Conservation (phyloP, 2,329 filamentous ascomycete species). For the Ophiobolus disseminans region DNA sequence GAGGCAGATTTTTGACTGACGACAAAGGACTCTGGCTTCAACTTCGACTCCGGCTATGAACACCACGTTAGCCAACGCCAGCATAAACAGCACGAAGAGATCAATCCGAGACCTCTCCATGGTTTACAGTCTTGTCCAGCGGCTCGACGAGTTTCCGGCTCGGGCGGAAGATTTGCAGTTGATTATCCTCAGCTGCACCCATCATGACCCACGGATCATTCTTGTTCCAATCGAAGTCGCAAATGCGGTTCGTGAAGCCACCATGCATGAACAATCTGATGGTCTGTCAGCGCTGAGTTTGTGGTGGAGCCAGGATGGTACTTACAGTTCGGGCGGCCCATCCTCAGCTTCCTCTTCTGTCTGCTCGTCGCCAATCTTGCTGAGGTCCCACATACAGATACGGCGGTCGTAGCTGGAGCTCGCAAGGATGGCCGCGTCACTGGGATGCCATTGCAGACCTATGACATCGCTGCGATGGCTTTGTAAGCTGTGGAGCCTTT, state of each 20-base stretch:
- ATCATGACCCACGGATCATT: slow-evolving; percentile 97
- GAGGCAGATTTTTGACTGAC: too few species aligned
- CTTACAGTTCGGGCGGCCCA: slow-evolving; percentile 90
- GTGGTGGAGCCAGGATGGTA: slow-evolving; percentile 25
- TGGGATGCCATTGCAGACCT: slow-evolving; percentile 92
- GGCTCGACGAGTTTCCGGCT: slow-evolving; percentile 47
- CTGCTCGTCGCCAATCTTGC: slow-evolving; percentile 90
- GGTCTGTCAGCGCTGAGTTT: slow-evolving; percentile 11
- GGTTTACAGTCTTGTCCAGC: slow-evolving; percentile 43
- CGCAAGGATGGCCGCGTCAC: slow-evolving; percentile 84
- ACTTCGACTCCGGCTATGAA: not conserved
- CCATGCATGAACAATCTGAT: slow-evolving; percentile 94
- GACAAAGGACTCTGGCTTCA: too few species aligned
- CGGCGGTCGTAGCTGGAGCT: slow-evolving; percentile 92
- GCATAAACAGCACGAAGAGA: not conserved
- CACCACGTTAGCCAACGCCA: slow-evolving; percentile 5
- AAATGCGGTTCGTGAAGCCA: slow-evolving; percentile 94
- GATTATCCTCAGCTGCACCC: slow-evolving; percentile 94
- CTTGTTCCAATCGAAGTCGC: slow-evolving; percentile 97
- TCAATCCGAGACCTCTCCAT: slow-evolving; percentile 50
- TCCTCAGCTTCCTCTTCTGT: slow-evolving; percentile 94
- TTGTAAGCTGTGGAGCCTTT: slow-evolving; percentile 88
- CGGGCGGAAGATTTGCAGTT: slow-evolving; percentile 80
- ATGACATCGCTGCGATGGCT: slow-evolving; percentile 90
- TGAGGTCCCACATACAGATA: slow-evolving; percentile 96